Evolutionary conservation across 345 rosid genomes (phyloP), one percentile per base, ranked within the genome.

Genomic region (Stellera chamaejasme): DNA sequence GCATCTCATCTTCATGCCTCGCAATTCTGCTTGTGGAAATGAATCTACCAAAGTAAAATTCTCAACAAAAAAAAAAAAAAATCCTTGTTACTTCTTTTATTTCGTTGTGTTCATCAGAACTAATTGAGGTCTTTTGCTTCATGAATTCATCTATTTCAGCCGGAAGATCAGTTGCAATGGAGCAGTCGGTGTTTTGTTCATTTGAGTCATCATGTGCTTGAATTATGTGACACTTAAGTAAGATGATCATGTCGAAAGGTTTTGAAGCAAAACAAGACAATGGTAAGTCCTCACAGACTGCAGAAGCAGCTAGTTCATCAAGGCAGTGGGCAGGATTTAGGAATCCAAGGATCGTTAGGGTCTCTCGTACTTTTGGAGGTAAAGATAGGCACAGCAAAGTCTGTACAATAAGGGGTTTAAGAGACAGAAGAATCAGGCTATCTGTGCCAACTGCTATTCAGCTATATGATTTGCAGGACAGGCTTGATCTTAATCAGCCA

Each of bases 371-470:
- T 10, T 88, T 86, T 13, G 98, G 98, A 56, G 93, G 98, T 6
- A 92, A 92, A 78, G 98, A 92, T 49, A 82, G 98, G 84, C 98
- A 92, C 36, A 86, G 97, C 78, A 92, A 92, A 69, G 98, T 92
- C 10, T 92, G 91, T 74, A 92, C 98, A 1, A 56, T 88, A 11
- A 84, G 96, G 64, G 98, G 98, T 44, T 69, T 92, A 50, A 76
- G 91, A 56, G 98, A 92, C 72, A 15, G 98, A 48, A 66, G 98
- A 64, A 92, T 92, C 55, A 74, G 98, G 67, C 87, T 92, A 46
- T 92, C 98, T 2, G 98, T 88, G 1, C 96, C 97, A 0, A 92
- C 98, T 19, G 98, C 98, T 0, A 72, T 92, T 75, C 97, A 92
- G 23, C 54, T 92, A 4, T 92, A 88, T 55, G 97, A 88, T 72